Base-by-base conservation (phyloP, 257 asterid genomes). In the Misopates orontium region DNA sequence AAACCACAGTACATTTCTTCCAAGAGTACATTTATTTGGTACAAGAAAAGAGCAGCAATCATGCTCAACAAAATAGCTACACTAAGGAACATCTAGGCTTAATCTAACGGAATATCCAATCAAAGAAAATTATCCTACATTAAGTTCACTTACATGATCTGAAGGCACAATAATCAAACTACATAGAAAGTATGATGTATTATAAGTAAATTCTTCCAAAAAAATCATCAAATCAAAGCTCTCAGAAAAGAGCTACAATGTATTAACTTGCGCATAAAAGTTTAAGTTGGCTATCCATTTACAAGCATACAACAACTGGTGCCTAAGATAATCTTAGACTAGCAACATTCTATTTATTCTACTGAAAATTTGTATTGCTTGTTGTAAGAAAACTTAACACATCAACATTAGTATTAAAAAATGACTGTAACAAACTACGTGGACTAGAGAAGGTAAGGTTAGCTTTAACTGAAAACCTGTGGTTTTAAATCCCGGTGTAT, bases 401-500 rank as follows among this genome's bases (percentile, higher is more conserved):
- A 8, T 10, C 21, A 18, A 25, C 23, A 32, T 36, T 17, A 58
- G 44, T 40, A 8, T 53, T 53, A 14, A 53, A 53, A 44, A 18
- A 52, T 14, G 52, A 49, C 39, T 64, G 28, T 19, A 18, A 23
- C 16, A 53, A 24, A 68, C 31, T 56, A 54, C 31, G 32, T 16
- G 49, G 67, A 61, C 19, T 42, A 16, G 18, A 19, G 56, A 67
- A 59, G 58, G 44, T 16, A 60, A 57, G 52, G 20, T 62, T 36
- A 25, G 64, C 54, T 19, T 52, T 60, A 45, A 45, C 71, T 39
- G 68, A 79, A 59, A 70, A 93, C 99, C 99, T 90, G 99, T 50
- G 99, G 99, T 69, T 93, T 93, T 45, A 93, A 72, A 77, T 93
- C 99, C 67, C 99, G 93, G 64, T 90, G 99, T 60, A 93, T 93